A percentile compares a stretch with the other conserved stretches of the same genome.
These are phyloP conservation scores for Chenopodium formosanum DNA, from an alignment of 148 eudicot genomes.

Conservation along the genomic window DNA sequence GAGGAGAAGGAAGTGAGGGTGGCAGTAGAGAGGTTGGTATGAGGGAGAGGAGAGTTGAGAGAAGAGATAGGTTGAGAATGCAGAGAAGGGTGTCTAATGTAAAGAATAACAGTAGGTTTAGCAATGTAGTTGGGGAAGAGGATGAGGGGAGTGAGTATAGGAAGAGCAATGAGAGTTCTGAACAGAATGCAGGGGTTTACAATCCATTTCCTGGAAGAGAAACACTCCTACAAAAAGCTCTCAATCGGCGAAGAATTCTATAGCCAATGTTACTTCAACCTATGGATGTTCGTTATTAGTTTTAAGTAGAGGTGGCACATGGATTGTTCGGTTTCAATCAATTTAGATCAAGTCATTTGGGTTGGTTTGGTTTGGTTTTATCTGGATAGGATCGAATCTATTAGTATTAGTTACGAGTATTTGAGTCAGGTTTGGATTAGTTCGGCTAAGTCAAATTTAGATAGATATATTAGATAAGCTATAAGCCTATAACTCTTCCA, in stretches of 20 bases:
- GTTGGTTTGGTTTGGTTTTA: background rate
- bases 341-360: background rate
- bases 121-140: conserved; percentile 5
- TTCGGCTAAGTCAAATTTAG: too few species aligned
- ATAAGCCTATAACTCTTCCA: background rate
- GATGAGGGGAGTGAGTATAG: background rate
- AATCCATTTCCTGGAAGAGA: conserved; percentile 75
- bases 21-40: conserved; percentile 11
- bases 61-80: conserved; percentile 53
- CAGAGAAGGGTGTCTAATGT: conserved; percentile 26
- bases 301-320: background rate
- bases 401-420: too few species aligned
- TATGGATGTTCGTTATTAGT: background rate
- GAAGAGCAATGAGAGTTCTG: conserved; percentile 4
- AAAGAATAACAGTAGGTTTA: background rate
- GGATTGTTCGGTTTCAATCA: too few species aligned
- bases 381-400: background rate
- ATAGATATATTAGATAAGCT: background rate
- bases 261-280: background rate
- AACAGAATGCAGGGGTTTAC: conserved; percentile 9
- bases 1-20: background rate
- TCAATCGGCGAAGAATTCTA: conserved; percentile 24
- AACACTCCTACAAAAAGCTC: conserved; percentile 46
- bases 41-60: conserved; percentile 38
- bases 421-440: background rate